Percentiles rank a stretch among this genome's conserved stretches.
Conservation (phyloP, 1,284 basidiomycete genomes). For the Mycena citricolor region DNA sequence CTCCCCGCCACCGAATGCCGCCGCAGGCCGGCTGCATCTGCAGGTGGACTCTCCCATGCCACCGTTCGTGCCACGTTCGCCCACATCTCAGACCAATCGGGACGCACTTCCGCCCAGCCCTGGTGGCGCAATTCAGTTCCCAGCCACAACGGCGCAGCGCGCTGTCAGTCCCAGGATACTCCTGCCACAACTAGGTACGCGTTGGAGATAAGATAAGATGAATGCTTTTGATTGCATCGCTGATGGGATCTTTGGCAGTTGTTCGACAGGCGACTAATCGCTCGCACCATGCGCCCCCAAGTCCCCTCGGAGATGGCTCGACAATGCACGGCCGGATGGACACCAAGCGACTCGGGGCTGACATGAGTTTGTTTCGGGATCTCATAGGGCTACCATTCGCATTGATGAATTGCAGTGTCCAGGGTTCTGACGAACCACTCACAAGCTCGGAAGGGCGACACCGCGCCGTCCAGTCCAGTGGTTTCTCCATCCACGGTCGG, state of each 20-base stretch:
- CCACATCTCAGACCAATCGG: conserved; percentile 11
- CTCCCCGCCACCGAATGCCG: neutral
- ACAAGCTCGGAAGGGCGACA: conserved; percentile 4
- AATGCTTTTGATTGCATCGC: neutral
- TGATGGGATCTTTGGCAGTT: conserved; percentile 4
- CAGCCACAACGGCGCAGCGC: conserved; percentile 1
- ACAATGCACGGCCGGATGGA: conserved; percentile 13
- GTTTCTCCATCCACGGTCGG: conserved; percentile 11
- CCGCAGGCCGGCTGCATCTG: too few species aligned
- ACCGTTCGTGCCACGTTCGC: conserved; percentile 10
- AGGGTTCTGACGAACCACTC: conserved; percentile 11
- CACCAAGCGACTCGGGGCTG: too few species aligned
- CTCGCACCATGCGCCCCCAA: conserved; percentile 8
- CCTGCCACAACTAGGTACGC: conserved; percentile 16
- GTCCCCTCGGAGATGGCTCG: conserved; percentile 13
- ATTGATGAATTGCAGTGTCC: conserved; percentile 1
- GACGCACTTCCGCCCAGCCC: conserved; percentile 10
- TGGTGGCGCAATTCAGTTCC: conserved; percentile 6
- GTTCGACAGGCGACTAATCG: conserved; percentile 16
- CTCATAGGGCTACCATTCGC: neutral
- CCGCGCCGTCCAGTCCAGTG: conserved; percentile 13
- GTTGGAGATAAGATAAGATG: too few species aligned
- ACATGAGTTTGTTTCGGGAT: too few species aligned
- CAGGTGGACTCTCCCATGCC: too few species aligned
- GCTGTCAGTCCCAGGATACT: conserved; percentile 9